Evolutionary conservation across 2,329 filamentous ascomycete species (phyloP), one percentile per base, ranked within the genome.

Genomic region (Sporothrix humicola): DNA sequence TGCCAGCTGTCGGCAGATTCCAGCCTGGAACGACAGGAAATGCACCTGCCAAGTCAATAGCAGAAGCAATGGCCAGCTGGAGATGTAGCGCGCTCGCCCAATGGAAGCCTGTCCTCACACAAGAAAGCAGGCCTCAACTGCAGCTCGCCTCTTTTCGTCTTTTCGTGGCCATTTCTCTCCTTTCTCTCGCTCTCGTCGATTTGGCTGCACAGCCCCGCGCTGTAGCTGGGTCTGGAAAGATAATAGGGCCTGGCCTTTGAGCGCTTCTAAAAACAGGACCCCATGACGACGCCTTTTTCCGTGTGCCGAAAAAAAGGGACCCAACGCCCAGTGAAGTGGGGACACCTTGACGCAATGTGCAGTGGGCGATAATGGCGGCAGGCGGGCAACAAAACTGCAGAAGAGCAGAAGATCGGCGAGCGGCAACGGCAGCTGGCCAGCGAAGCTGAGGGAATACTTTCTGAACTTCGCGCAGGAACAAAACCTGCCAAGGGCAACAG

Each of bases 211-310:
- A 59, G 56, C 56, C 56, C 56, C 56, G 15, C 56, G 56, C 56
- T 59, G 56, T 15, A 59, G 56, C 26, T 12, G 56, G 5, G 23
- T 23, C 54, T 20, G 56, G 56, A 58, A 15, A 58, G 56, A 20
- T 6, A 31, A 7, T 2, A 37, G 31, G 31, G 9, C 17, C 52
- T 2, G 2, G 50, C 50, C n/a, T 1, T 54, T 48, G 46, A 31
- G 58, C 58, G 58, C 58, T 61, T 61, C 58, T 61, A 61, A 61
- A 61, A 61, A 42, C 52, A 61, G 58, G 59, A 56, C 54, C 54
- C 31, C 59, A 63, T 63, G 59, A 63, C 59, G 59, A 63, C 59
- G 59, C 31, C 9, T 63, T 63, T 37, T 37, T 37, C 4, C 31
- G 2, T n/a, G 3, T 7, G 46, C 7, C 52, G 9, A 54, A 52